These are phyloP conservation scores for Lanmaoa pseudosensibilis DNA, from an alignment of 768 basidiomycete species.

Conservation along the genomic window DNA sequence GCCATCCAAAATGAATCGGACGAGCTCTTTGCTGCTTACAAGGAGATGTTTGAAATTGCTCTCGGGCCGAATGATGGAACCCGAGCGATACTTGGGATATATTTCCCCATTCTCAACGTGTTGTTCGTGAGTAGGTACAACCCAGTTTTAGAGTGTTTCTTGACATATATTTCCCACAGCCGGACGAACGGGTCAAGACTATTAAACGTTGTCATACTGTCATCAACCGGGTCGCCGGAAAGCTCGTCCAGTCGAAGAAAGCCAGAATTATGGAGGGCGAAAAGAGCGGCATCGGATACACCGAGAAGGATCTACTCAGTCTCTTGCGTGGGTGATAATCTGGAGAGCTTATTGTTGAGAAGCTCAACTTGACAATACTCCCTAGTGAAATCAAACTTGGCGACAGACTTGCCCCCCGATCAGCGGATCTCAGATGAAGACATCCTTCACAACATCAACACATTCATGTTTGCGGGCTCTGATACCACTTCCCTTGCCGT, in stretches of 20 bases:
- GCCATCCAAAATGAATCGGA: slow-evolving; percentile 79
- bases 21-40: slow-evolving; percentile 75
- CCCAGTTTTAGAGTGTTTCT: background rate
- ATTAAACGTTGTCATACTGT: slow-evolving; percentile 57
- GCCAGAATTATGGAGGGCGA: slow-evolving; percentile 62
- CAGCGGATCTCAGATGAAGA: slow-evolving; percentile 86
- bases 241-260: slow-evolving; percentile 79
- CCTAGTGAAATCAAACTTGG: slow-evolving; percentile 80
- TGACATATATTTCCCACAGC: slow-evolving; percentile 39
- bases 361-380: slow-evolving; percentile 6
- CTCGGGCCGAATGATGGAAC: slow-evolving; percentile 54
- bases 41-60: slow-evolving; percentile 79
- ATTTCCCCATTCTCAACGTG: slow-evolving; percentile 53
- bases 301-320: slow-evolving; percentile 75
- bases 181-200: slow-evolving; percentile 49
- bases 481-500: slow-evolving; percentile 82
- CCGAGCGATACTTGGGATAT: slow-evolving; percentile 51
- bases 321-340: slow-evolving; percentile 58
- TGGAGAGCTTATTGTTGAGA: background rate
- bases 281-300: slow-evolving; percentile 48
- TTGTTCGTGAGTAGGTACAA: slow-evolving; percentile 51
- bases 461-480: slow-evolving; percentile 88
- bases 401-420: slow-evolving; percentile 64
- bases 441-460: slow-evolving; percentile 82
- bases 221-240: slow-evolving; percentile 70